These are phyloP conservation scores for Boletellus sp. DNA, from an alignment of 768 basidiomycete genomes.

Conservation along the genomic window DNA sequence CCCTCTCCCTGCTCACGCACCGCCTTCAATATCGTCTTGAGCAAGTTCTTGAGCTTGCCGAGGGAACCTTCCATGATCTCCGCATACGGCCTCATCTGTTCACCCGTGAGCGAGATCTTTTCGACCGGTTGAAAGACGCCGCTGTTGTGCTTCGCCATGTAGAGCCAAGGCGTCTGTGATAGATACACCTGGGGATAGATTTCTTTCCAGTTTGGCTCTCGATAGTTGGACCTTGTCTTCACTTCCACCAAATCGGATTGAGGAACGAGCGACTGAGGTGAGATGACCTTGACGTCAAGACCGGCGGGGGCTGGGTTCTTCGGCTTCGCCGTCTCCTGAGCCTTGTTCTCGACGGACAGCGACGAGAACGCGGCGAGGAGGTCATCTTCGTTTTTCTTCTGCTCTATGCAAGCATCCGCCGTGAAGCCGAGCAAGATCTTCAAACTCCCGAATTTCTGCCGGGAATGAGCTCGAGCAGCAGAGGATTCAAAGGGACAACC, in stretches of 20 bases:
- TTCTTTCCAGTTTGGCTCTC: conserved; percentile 53
- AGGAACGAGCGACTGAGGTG: conserved; percentile 29
- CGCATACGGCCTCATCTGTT: conserved; percentile 22
- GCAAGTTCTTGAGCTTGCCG: conserved; percentile 26
- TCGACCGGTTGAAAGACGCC: conserved; percentile 51
- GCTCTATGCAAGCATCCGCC: conserved; percentile 41
- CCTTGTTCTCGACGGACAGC: conserved; percentile 14
- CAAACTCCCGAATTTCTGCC: conserved; percentile 54
- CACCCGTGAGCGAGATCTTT: conserved; percentile 40
- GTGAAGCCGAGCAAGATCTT: conserved; percentile 58
- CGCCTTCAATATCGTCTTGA: conserved; percentile 41
- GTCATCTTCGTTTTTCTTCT: conserved; percentile 21
- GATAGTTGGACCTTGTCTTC: conserved; percentile 27
- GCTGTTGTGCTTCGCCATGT: conserved; percentile 52
- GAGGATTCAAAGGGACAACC: neutral
- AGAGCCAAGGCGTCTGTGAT: conserved; percentile 61
- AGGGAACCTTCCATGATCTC: conserved; percentile 18
- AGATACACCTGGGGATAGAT: conserved; percentile 64
- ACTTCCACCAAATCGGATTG: conserved; percentile 37
- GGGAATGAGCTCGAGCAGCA: neutral
- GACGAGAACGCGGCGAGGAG: conserved; percentile 26
- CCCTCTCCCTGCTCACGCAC: conserved; percentile 51
- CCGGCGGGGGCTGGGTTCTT: conserved; percentile 1
- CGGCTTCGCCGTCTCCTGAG: neutral
- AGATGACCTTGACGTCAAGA: conserved; percentile 21